Conservation (phyloP, 129 eudicot species). For the Flaveria sonorensis region DNA sequence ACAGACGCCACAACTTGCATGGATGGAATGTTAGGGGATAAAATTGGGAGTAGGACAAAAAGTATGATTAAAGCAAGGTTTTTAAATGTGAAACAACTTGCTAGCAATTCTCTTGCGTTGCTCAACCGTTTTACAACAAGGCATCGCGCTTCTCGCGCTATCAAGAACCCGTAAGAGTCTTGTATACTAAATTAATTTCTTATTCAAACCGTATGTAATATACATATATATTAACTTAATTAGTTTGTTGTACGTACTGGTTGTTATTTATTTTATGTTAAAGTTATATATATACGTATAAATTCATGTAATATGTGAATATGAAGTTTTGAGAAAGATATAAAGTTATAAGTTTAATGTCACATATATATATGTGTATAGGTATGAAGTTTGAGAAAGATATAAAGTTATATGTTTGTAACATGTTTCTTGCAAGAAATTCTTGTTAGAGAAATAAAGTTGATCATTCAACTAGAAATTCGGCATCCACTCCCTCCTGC, state of each 20-base stretch:
- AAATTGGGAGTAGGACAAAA: constrained; percentile 46
- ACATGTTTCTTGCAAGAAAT: too few relatives aligned
- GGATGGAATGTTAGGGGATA: constrained; percentile 46
- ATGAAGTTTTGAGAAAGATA: constrained; percentile 12
- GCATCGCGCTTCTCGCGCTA: constrained; percentile 53
- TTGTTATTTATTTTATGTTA: background rate
- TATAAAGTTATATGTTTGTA: too few relatives aligned
- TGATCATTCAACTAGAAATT: too few relatives aligned
- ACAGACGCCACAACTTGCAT: constrained; percentile 56
- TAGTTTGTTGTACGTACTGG: background rate
- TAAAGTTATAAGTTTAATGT: background rate
- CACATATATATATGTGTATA: too few relatives aligned
- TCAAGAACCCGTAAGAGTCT: constrained; percentile 39
- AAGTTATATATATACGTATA: background rate
- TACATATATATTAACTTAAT: background rate
- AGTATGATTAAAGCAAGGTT: constrained; percentile 57
- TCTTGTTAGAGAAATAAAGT: too few relatives aligned
- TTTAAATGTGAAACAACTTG: constrained; percentile 53
- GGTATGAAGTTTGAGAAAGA: too few relatives aligned
- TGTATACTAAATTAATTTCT: background rate
- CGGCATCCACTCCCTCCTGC: too few relatives aligned
- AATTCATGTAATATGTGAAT: background rate
- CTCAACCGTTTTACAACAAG: constrained; percentile 62
- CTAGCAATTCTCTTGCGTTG: constrained; percentile 69
- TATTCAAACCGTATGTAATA: background rate